Evolutionary conservation across 768 basidiomycete genomes (phyloP), one percentile per base, ranked within the genome.

Genomic region (Paxillus rubicundulus): DNA sequence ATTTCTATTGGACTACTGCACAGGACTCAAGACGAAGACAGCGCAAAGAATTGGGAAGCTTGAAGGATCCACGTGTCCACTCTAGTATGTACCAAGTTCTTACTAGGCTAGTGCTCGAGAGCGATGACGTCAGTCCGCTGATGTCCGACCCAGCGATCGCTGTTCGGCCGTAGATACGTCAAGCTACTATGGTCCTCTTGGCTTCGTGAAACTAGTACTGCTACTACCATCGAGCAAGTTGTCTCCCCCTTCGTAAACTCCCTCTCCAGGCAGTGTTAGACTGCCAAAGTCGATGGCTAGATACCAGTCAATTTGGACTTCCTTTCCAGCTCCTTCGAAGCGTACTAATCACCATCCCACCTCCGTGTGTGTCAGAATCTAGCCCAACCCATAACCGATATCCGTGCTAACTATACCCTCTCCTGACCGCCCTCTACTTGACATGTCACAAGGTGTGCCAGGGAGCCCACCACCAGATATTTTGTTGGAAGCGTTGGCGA

Each of bases 401-500:
- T 32, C 32, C 27, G 28, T 18, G 17, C 42, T 37, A 27, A 42
- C 41, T 64, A 57, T 56, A 5, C 61, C 76, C 0, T 75, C 77
- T 0, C 61, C 72, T 0, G 61, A 53, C 20, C 72, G 74, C 9
- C 82, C 81, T 0, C 69, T 90, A 2, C 74, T 91, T n/a, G 78
- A 82, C 59, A 82, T 90, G 74, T 84, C 85, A 1, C 88, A 91
- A 67, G 86, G 91, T 37, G 82, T 84, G 0, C 91, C 91, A 0
- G 84, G 85, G 5, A 73, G 71, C 0, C 80, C 84, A 0, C 90
- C 91, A 0, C 80, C 85, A 2, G 61, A 70, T 2, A 45, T 62
- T 1, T 68, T 90, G 9, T 75, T 83, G 32, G 61, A 75, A 0
- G 77, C 80, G 1, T 63, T 92, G 1, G 74, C 71, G 0, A 61